Base-by-base conservation (phyloP, 208 protist genomes). In the Crithidia bombi region DNA sequence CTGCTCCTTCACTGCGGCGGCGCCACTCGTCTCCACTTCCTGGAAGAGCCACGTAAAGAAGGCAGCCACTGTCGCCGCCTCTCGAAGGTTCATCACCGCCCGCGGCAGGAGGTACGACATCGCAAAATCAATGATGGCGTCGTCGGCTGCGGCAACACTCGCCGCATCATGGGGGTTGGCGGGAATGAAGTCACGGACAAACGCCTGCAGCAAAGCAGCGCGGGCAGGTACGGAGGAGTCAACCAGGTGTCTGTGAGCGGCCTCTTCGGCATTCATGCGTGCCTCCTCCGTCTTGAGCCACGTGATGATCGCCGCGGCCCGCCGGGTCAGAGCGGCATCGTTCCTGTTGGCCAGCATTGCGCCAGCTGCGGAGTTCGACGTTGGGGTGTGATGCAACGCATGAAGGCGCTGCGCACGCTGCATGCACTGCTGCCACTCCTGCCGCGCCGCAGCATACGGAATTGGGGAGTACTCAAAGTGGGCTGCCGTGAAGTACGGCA, bases 71-170 rank as follows among this genome's bases (percentile, higher is more conserved):
- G 87, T 87, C 14, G 79, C 63, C 3, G 83, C 81, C 33, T 95
- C 90, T 43, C 84, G 79, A 3, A 90, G 49, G 57, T 81, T 89
- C n/a, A 95, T 51, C 28, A 93, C 54, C 0, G 85, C 85, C n/a
- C 87, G 86, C 14, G 87, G 90, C 21, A 92, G 68, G 30, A 95
- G 79, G 55, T 91, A 88, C 5, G 73, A 77, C 21, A 47, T 54
- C 12, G 76, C 87, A 43, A 92, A 61, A 36, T 76, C 70, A 19
- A 76, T 43, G n/a, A 76, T 44, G 7, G 55, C 63, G 26, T 69
- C 70, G 35, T 76, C 63, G 11, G 70, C 70, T 0, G 52, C 70
- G 0, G 44, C 69, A 9, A 47, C 43, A 9, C 54, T 25, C 23
- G 57, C 41, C 35, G 63, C 46, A 32, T 28, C 54, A 1, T 41